Evolutionary conservation across 306 rosid genomes (phyloP).

Genomic region (Malus domestica): ASM211411v1 NC_041804.1:14668001-14668500

Average conservation of each 20-base stretch:
- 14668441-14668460: neutral
- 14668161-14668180: neutral
- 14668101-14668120: neutral
- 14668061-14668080: neutral
- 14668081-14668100: neutral
- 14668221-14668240: neutral
- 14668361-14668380: neutral
- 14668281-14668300: neutral
- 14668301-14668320: neutral
- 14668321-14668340: neutral
- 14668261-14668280: neutral
- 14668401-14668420: neutral
- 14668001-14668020: neutral
- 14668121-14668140: neutral
- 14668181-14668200: neutral
- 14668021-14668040: neutral
- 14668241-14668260: neutral
- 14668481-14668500: neutral
- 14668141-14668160: neutral
- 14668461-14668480: neutral
- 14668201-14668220: neutral
- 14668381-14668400: neutral
- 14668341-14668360: neutral
- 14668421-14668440: neutral
- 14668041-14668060: neutral